Evolutionary conservation across 1,139 yeast species (phyloP).

Genomic region (Kluyveromyces sp.): DNA sequence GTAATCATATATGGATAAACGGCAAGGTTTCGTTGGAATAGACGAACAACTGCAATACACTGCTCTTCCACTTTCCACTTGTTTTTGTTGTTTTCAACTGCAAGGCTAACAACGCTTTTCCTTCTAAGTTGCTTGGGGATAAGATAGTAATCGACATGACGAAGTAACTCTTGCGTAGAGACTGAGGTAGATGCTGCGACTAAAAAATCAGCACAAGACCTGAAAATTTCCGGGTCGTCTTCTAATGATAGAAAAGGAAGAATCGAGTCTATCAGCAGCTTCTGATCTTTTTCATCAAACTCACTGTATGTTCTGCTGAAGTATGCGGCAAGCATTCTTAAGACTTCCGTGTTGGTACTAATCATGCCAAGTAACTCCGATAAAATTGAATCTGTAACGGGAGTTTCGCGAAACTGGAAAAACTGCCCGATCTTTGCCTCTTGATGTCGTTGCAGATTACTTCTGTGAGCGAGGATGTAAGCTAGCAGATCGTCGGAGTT

Average conservation of each 20-base stretch:
- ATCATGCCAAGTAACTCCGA: not conserved
- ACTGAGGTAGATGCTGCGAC: not conserved
- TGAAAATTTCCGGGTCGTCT: not conserved
- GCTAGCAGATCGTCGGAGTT: not conserved
- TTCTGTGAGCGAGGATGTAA: not conserved
- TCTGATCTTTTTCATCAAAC: not conserved
- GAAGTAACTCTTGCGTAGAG: not conserved
- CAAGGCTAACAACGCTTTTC: conserved; percentile 21
- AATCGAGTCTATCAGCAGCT: not conserved
- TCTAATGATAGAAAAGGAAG: not conserved
- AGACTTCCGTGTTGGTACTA: not conserved
- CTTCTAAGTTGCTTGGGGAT: conserved; percentile 21
- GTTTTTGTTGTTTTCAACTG: conserved; percentile 11
- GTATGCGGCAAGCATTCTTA: not conserved
- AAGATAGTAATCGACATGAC: conserved; percentile 5
- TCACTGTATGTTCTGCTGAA: not conserved
- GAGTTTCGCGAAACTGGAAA: not conserved
- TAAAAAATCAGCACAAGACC: not conserved
- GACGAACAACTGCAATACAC: conserved; percentile 34
- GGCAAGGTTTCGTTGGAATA: conserved; percentile 29
- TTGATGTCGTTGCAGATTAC: not conserved
- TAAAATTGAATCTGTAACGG: not conserved
- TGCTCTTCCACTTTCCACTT: conserved; percentile 19
- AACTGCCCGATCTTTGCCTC: not conserved
- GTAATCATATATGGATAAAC: conserved; percentile 17